Conservation (phyloP, 1,284 basidiomycete species). For the Phlebopus sp. region DNA sequence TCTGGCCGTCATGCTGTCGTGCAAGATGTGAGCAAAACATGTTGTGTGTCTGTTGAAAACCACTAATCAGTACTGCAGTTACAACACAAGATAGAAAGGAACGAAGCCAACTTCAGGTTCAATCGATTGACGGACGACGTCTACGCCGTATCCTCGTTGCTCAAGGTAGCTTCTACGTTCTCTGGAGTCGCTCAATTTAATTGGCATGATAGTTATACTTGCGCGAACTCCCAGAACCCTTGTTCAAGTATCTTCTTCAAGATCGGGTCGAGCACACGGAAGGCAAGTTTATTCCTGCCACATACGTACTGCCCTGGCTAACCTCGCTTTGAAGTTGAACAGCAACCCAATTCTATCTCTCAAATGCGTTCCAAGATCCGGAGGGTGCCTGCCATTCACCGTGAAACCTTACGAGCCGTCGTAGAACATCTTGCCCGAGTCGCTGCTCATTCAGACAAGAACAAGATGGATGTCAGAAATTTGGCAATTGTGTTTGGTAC, state of each 20-base stretch:
- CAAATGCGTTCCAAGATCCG: conserved; percentile 80
- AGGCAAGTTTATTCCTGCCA: conserved; percentile 41
- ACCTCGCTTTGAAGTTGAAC: conserved; percentile 50
- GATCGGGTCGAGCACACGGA: conserved; percentile 85
- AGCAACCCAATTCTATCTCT: conserved; percentile 69
- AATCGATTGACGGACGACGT: conserved; percentile 77
- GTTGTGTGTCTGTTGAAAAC: not conserved
- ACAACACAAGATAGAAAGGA: conserved; percentile 85
- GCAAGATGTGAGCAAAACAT: conserved; percentile 56
- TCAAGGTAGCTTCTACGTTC: conserved; percentile 64
- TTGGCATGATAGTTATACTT: conserved; percentile 64
- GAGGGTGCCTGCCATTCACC: conserved; percentile 82
- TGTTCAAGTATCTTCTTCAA: conserved; percentile 83
- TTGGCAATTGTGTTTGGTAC: conserved; percentile 83
- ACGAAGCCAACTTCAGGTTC: conserved; percentile 86
- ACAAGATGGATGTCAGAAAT: conserved; percentile 95
- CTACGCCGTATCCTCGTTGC: conserved; percentile 83
- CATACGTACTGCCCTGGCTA: conserved; percentile 1
- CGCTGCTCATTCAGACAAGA: conserved; percentile 64
- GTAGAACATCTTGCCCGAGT: conserved; percentile 87
- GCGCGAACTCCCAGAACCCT: conserved; percentile 87
- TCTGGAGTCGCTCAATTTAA: conserved; percentile 10
- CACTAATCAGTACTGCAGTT: conserved; percentile 64
- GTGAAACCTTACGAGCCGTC: conserved; percentile 84
- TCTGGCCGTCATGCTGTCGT: conserved; percentile 85